Evolutionary conservation across 352 stramenopile species (phyloP).

Genomic region (Peronospora tabacina): DNA sequence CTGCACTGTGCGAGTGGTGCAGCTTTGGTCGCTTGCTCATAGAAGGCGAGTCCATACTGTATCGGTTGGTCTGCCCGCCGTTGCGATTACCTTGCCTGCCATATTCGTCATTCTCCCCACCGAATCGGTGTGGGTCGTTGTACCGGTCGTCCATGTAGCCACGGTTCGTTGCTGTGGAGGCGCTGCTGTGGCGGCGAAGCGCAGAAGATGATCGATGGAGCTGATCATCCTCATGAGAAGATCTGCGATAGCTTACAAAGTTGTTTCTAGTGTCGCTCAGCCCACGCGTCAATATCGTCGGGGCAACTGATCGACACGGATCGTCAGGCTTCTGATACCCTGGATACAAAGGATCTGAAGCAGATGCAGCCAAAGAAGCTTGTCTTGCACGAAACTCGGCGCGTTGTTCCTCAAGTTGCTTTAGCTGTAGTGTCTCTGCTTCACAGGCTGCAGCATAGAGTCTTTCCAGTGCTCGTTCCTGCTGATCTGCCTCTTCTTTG

Average conservation of each 20-base stretch:
- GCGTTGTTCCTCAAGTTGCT: conserved; percentile 46
- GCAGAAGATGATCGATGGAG: conserved; percentile 15
- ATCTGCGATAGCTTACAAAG: conserved; percentile 21
- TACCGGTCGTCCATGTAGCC: conserved; percentile 24
- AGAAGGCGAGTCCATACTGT: conserved; percentile 20
- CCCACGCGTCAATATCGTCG: conserved; percentile 19
- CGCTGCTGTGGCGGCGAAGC: conserved; percentile 45
- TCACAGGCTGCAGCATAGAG: conserved; percentile 51
- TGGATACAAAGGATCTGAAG: conserved; percentile 27
- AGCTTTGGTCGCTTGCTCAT: conserved; percentile 52
- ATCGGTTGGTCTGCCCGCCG: conserved; percentile 15
- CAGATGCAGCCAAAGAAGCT: conserved; percentile 22
- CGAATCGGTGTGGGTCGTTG: conserved; percentile 23
- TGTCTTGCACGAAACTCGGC: conserved; percentile 29
- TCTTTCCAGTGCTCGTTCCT: conserved; percentile 40
- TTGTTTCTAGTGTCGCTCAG: conserved; percentile 23
- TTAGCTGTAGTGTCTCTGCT: conserved; percentile 43
- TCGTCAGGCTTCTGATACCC: conserved; percentile 18
- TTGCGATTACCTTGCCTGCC: conserved; percentile 14
- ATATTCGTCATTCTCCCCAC: conserved; percentile 16
- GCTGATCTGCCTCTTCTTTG: conserved; percentile 32
- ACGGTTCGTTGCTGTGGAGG: conserved; percentile 18
- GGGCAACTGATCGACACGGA: conserved; percentile 12
- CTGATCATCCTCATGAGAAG: conserved; percentile 16
- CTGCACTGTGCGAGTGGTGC: conserved; percentile 55